phyloP scores from a whole-genome alignment of 1,284 basidiomycete genomes.

The Gastroboletus turbinatus region DNA sequence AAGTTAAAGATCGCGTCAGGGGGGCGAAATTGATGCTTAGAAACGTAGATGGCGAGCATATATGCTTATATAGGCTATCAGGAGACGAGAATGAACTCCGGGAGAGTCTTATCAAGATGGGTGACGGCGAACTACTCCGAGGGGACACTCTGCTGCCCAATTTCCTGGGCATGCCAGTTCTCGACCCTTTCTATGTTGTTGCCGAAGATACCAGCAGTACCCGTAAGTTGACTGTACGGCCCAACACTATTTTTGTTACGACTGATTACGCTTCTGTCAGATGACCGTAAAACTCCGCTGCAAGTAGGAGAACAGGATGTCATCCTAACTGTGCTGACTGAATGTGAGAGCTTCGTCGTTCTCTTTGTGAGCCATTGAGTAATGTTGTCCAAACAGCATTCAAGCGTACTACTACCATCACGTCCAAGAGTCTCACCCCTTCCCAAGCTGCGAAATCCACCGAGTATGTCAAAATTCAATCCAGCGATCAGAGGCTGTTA shows the following conservation, averaged over 20 bases:
- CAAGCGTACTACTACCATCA: background rate
- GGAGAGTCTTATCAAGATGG: no score
- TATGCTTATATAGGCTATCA: no score
- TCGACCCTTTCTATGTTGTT: no score
- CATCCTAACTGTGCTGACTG: background rate
- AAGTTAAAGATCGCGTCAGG: no score
- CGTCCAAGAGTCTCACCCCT: background rate
- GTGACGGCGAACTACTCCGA: no score
- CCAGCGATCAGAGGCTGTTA: background rate
- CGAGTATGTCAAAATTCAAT: slow-evolving; percentile 1
- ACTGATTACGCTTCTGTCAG: background rate
- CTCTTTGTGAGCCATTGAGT: background rate
- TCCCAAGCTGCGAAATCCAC: slow-evolving; percentile 2
- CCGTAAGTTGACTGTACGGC: no score
- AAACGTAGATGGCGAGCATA: no score
- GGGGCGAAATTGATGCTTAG: no score
- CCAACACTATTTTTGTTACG: background rate
- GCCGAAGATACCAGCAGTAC: no score
- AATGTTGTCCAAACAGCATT: background rate
- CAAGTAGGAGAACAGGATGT: background rate
- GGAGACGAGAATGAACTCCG: no score
- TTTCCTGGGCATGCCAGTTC: no score
- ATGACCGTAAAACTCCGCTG: background rate
- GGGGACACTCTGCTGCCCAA: no score
- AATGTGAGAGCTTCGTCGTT: background rate